Conservation (phyloP, 2,329 filamentous ascomycete genomes). For the Tolypocladium cylindrosporum region DNA sequence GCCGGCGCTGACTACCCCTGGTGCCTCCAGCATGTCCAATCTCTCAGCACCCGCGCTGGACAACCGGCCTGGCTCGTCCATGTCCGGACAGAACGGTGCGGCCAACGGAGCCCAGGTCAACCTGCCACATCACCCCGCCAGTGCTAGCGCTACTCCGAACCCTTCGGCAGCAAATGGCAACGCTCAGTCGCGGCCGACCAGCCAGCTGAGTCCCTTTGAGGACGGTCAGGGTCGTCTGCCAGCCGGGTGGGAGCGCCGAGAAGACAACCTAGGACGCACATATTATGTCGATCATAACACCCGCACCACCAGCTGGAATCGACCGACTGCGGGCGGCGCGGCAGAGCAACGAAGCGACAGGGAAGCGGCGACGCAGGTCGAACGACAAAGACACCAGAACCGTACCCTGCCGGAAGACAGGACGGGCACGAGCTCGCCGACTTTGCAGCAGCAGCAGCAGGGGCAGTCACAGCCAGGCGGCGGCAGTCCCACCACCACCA, state of each 20-base stretch:
- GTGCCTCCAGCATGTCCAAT: constrained; percentile 33
- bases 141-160: constrained; percentile 28
- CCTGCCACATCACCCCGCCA: constrained; percentile 36
- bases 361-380: constrained; percentile 85
- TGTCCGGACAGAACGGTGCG: constrained; percentile 38
- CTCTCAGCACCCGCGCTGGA: constrained; percentile 32
- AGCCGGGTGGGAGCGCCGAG: constrained; percentile 88
- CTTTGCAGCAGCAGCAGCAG: constrained; percentile 47
- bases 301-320: constrained; percentile 89
- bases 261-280: constrained; percentile 88
- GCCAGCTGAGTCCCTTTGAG: constrained; percentile 78
- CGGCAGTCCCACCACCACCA: constrained; percentile 12
- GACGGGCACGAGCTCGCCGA: constrained; percentile 87
- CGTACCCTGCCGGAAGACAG: constrained; percentile 91
- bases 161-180: constrained; percentile 17
- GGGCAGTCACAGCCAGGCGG: constrained; percentile 32
- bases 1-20: constrained; percentile 32
- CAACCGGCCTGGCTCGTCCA: constrained; percentile 42
- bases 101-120: constrained; percentile 28
- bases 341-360: constrained; percentile 63
- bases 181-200: constrained; percentile 20
- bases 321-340: constrained; percentile 71
- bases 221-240: constrained; percentile 90
- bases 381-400: constrained; percentile 89
- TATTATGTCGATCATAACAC: constrained; percentile 99